Conservation (phyloP, 768 basidiomycete genomes). For the Tulasnella calospora region DNA sequence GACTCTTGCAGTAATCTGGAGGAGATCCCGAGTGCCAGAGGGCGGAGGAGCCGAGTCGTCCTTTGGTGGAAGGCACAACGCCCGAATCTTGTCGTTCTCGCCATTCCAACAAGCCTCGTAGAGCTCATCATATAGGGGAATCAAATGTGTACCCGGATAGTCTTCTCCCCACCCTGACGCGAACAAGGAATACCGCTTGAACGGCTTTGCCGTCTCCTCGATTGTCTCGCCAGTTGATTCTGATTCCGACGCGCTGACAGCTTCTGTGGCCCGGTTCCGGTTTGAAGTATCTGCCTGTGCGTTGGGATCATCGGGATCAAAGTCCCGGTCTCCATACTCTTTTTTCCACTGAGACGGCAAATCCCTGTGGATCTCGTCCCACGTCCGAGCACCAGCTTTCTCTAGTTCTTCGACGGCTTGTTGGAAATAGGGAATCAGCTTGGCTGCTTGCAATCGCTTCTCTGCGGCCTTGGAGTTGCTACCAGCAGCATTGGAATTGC, state of each 20-base stretch:
- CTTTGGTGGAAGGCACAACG: constrained; percentile 49
- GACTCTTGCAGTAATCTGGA: constrained; percentile 12
- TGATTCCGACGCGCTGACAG: constrained; percentile 28
- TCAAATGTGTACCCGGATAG: constrained; percentile 36
- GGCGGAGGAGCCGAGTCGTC: constrained; percentile 26
- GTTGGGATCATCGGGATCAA: not conserved
- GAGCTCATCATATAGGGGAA: constrained; percentile 48
- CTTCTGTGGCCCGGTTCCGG: not conserved
- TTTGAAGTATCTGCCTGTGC: not conserved
- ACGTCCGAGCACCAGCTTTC: constrained; percentile 43
- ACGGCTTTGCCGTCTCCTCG: not conserved
- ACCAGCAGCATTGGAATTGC: no score
- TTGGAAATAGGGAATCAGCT: constrained; percentile 36
- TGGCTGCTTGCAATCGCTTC: constrained; percentile 31
- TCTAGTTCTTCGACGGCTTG: constrained; percentile 40
- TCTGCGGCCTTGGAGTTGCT: not conserved
- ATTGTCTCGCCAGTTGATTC: constrained; percentile 18
- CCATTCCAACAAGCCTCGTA: constrained; percentile 55
- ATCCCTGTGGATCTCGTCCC: constrained; percentile 42
- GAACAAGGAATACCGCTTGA: not conserved
- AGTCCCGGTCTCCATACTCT: constrained; percentile 28
- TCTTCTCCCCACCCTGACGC: not conserved
- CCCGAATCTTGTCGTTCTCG: constrained; percentile 48
- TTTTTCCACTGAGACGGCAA: constrained; percentile 23
- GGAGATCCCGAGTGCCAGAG: not conserved